phyloP scores from a whole-genome alignment of 106 monocot genomes.

The Dendrobium officinale region DNA sequence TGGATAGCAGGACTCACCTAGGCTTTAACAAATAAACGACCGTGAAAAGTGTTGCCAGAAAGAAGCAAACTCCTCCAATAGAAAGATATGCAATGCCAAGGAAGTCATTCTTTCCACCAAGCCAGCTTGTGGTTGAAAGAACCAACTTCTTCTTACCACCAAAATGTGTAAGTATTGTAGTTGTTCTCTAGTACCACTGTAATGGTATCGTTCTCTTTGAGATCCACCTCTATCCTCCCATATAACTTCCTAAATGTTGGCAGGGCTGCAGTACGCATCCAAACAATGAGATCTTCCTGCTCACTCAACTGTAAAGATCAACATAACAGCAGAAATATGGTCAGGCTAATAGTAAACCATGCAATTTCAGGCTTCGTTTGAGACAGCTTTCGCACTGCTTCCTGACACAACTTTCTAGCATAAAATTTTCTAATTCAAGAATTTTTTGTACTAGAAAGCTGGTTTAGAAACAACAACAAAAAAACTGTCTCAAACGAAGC shows the following conservation, averaged over 20 bases:
- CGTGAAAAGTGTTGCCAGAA: conserved; percentile 14
- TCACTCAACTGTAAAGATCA: conserved; percentile 12
- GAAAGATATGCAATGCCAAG: conserved; percentile 21
- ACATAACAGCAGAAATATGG: not conserved
- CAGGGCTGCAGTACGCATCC: conserved; percentile 25
- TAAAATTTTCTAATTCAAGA: too few relatives aligned
- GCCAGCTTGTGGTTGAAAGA: conserved; percentile 13
- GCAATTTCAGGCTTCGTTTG: too few relatives aligned
- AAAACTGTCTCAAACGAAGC: too few relatives aligned
- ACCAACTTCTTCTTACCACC: conserved; percentile 14
- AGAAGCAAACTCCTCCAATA: conserved; percentile 16
- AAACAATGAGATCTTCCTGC: conserved; percentile 15
- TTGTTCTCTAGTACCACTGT: conserved; percentile 9
- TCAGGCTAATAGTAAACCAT: not conserved
- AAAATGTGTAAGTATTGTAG: conserved; percentile 15
- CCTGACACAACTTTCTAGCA: too few relatives aligned
- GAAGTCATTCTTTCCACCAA: conserved; percentile 12
- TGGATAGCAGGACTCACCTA: conserved; percentile 5
- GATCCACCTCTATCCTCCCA: conserved; percentile 19
- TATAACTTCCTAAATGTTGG: conserved; percentile 25
- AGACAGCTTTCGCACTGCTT: too few relatives aligned
- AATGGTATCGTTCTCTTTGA: conserved; percentile 13
- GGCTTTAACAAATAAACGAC: conserved; percentile 20
- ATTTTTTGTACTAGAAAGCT: too few relatives aligned
- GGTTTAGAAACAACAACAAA: too few relatives aligned